A percentile compares a stretch with the other conserved stretches of the same genome.
These are phyloP conservation scores for Rubia yunnanensis DNA, from an alignment of 257 asterid species.

Conservation along the genomic window DNA sequence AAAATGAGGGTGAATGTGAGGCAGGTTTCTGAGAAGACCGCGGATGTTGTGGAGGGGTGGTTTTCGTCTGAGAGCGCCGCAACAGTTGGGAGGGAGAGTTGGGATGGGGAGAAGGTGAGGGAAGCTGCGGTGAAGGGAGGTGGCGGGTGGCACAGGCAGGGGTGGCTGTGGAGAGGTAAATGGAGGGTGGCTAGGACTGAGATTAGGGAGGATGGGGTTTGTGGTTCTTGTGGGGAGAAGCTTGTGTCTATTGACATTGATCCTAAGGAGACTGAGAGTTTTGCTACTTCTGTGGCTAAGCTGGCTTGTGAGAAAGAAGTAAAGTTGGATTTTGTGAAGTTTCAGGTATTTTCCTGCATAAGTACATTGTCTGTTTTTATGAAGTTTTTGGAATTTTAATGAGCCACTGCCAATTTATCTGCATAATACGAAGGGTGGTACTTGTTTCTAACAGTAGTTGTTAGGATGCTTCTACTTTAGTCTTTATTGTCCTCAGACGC, in stretches of 20 bases:
- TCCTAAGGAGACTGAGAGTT: conserved; percentile 77
- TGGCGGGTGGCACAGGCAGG: conserved; percentile 99
- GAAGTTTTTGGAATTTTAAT: not conserved
- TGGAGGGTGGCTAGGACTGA: conserved; percentile 72
- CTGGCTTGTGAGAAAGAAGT: conserved; percentile 64
- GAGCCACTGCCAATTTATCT: not conserved
- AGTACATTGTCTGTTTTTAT: not conserved
- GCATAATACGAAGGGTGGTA: not conserved
- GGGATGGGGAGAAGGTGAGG: conserved; percentile 62
- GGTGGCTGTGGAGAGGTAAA: conserved; percentile 86
- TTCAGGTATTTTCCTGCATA: conserved; percentile 49
- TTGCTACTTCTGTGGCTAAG: conserved; percentile 54
- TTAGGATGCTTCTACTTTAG: not conserved
- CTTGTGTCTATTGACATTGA: conserved; percentile 89
- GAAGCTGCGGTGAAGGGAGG: conserved; percentile 77
- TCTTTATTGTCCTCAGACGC: not conserved
- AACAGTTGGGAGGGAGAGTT: conserved; percentile 54
- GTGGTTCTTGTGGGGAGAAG: conserved; percentile 70
- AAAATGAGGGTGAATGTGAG: conserved; percentile 75
- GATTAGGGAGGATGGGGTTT: conserved; percentile 53
- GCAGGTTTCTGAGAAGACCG: conserved; percentile 86
- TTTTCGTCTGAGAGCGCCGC: conserved; percentile 54
- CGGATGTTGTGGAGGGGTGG: conserved; percentile 55
- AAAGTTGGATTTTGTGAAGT: conserved; percentile 44
- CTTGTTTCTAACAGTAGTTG: not conserved